Evolutionary conservation across 306 rosid genomes (phyloP).

Genomic region (Glycine soja): DNA sequence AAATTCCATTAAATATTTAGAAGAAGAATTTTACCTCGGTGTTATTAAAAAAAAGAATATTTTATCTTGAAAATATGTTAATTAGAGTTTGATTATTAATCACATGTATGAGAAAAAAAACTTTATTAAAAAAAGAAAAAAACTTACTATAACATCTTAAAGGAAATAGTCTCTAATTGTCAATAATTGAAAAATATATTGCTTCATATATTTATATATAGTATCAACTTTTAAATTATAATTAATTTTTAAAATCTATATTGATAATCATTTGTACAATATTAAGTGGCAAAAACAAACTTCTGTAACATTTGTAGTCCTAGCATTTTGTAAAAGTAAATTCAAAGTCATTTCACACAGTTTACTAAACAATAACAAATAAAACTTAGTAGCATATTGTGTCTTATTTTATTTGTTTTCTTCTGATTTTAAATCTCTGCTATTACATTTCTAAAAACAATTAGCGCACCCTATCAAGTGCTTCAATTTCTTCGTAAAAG

Average conservation of each 20-base stretch:
- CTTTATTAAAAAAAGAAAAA: background rate
- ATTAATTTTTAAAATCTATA: background rate
- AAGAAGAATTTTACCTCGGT: too few relatives aligned
- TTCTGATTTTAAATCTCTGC: background rate
- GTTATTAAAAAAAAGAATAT: background rate
- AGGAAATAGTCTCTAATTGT: background rate
- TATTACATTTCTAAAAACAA: background rate
- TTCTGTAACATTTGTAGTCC: background rate
- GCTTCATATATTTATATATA: background rate
- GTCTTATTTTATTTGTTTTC: background rate
- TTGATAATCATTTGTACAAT: background rate
- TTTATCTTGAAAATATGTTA: background rate
- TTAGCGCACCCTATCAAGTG: slow-evolving; percentile 1
- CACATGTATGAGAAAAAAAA: background rate
- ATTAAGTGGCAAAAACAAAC: background rate
- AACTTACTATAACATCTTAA: too few relatives aligned
- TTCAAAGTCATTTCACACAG: background rate
- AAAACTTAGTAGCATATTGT: background rate
- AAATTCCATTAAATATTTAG: too few relatives aligned
- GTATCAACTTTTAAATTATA: background rate
- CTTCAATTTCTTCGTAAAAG: slow-evolving; percentile 16
- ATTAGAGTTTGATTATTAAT: background rate
- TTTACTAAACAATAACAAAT: background rate
- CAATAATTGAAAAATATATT: background rate
- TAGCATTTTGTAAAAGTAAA: background rate